Percentiles rank a stretch among this genome's conserved stretches.
These are phyloP conservation scores for Verticillium klebahnii DNA, from an alignment of 2,329 filamentous ascomycete species.

Conservation along the genomic window DNA sequence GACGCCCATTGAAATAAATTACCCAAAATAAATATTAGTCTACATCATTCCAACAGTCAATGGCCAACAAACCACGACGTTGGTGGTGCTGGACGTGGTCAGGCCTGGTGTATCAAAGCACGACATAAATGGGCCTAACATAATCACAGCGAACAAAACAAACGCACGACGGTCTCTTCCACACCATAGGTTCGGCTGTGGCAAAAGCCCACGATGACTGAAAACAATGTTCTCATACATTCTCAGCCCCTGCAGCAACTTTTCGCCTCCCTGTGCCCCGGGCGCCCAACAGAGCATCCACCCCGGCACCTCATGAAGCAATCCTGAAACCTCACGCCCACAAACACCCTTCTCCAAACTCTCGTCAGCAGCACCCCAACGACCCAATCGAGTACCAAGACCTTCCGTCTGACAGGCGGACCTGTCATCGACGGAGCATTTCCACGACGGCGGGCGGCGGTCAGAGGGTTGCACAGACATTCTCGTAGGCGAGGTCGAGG, in stretches of 20 bases:
- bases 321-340: constrained; percentile 30
- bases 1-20: too few relatives aligned
- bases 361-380: neutral
- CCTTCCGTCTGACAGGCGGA: constrained; percentile 1
- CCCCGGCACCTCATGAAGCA: constrained; percentile 30
- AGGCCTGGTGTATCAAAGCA: neutral
- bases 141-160: neutral
- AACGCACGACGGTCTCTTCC: neutral
- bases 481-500: constrained; percentile 1
- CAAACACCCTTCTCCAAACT: neutral
- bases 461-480: constrained; percentile 9
- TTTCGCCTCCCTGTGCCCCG: neutral
- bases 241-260: neutral
- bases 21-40: too few relatives aligned
- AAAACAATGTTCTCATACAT: neutral
- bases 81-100: neutral
- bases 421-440: neutral
- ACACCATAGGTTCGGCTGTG: neutral
- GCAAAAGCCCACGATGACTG: neutral
- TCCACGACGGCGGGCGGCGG: neutral
- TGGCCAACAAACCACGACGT: neutral
- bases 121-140: neutral
- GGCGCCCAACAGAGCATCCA: neutral
- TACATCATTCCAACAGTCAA: neutral
- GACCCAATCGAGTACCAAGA: neutral